phyloP scores from a whole-genome alignment of 2,329 filamentous ascomycete genomes.

The Dothiorella sarmentorum region DNA sequence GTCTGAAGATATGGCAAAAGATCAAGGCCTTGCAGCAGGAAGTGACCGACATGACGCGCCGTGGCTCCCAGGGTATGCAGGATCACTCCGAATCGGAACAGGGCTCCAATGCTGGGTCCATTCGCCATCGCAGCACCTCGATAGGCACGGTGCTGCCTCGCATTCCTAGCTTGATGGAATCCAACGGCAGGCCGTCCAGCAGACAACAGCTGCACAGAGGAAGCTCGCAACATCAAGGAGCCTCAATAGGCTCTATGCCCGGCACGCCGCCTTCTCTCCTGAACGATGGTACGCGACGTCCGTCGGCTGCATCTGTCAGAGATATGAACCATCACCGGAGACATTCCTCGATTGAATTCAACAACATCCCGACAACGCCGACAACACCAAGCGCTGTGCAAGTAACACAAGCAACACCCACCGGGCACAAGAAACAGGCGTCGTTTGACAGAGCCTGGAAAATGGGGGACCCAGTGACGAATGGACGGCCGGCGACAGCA shows the following conservation, averaged over 20 bases:
- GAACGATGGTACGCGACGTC: conserved; percentile 48
- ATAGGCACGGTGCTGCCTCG: conserved; percentile 38
- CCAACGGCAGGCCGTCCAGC: conserved; percentile 27
- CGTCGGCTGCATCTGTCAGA: conserved; percentile 77
- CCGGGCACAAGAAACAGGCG: conserved; percentile 52
- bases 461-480: conserved; percentile 42
- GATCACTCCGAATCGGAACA: conserved; percentile 36
- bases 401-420: conserved; percentile 25
- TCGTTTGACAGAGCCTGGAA: conserved; percentile 61
- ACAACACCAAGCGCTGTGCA: conserved; percentile 24
- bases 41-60: conserved; percentile 46
- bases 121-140: conserved; percentile 32
- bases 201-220: conserved; percentile 31
- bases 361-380: conserved; percentile 34
- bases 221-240: conserved; percentile 28
- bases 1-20: conserved; percentile 94
- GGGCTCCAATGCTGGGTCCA: conserved; percentile 28
- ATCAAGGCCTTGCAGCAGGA: conserved; percentile 90
- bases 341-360: conserved; percentile 81
- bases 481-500: conserved; percentile 19
- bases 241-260: background rate
- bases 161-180: conserved; percentile 36
- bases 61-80: background rate
- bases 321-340: conserved; percentile 80
- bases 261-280: conserved; percentile 29